Base-by-base conservation (phyloP, 371 early-diverging fungal species). In the Mucor saturninus region DNA sequence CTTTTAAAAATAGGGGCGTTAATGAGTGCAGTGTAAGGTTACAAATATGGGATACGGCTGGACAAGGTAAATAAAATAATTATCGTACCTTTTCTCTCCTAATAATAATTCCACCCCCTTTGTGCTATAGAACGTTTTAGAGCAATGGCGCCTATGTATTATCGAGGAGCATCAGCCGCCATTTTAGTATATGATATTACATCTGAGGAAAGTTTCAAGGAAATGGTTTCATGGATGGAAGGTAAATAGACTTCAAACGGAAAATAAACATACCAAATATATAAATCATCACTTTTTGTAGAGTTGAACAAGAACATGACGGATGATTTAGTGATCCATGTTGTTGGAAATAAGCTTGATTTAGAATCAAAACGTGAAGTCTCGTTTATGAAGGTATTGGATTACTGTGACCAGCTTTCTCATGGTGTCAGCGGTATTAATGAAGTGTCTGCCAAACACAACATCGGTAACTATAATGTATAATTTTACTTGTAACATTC, bases 301-400 rank as follows among this genome's bases (percentile, higher is more conserved):
- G 89, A 88, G 63, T 72, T 88, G 26, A 75, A 81, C 64, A 87
- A 80, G 60, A 86, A 86, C 54, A 86, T 86, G 78, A 71, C 83
- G 37, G 86, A 85, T 50, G 71, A 54, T 53, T 56, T 82, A 80
- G 85, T 88, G 32, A 78, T 89, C 62, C 85, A 86, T 66, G 77
- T 90, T 38, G 89, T 87, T 3, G 91, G 91, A 48, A 88, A 87
- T 76, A 90, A 88, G 69, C 71, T 81, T 58, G 91, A 90, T 68
- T 71, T 90, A 61, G 86, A 82, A 62, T 28, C 79, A 48, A 69
- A 76, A 49, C 75, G 87, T 48, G 75, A 75, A 56, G 80, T 87
- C 6, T 65, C 82, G 6, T 68, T 80, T 35, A 56, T 74, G 15
- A 75, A 75, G 53, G 79, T 81, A 6, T 57, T 77, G 35, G 78